These are phyloP conservation scores for Fagopyrum tataricum DNA, from an alignment of 148 eudicot genomes.

Conservation along the genomic window DNA sequence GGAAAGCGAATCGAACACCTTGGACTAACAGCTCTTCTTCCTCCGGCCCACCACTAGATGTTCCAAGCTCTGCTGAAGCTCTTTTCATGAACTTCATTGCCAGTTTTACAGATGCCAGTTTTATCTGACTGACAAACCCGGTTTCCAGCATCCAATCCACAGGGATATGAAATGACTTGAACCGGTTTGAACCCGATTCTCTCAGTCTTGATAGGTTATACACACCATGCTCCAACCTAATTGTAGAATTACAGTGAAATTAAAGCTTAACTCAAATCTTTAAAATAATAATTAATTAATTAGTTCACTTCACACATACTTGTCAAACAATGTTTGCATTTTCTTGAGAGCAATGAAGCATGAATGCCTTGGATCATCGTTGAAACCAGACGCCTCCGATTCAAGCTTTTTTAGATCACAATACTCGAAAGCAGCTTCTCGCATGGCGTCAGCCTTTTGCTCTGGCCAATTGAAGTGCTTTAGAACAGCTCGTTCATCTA, in stretches of 20 bases:
- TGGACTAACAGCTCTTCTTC: conserved; percentile 95
- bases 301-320: conserved; percentile 29
- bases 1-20: conserved; percentile 88
- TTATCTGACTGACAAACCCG: conserved; percentile 77
- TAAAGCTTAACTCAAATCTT: not conserved
- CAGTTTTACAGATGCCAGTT: conserved; percentile 87
- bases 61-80: conserved; percentile 85
- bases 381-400: conserved; percentile 58
- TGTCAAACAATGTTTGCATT: conserved; percentile 89
- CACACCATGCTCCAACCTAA: conserved; percentile 84
- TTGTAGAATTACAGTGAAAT: not conserved
- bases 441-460: conserved; percentile 83
- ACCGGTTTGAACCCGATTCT: conserved; percentile 72
- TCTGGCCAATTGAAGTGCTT: conserved; percentile 98
- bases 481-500: conserved; percentile 94
- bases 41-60: conserved; percentile 44
- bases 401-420: conserved; percentile 89
- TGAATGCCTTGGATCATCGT: conserved; percentile 61
- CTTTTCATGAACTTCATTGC: conserved; percentile 94
- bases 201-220: conserved; percentile 84
- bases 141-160: conserved; percentile 90
- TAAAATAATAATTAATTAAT: not conserved
- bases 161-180: conserved; percentile 70
- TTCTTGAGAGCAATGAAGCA: conserved; percentile 77
- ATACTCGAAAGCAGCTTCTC: conserved; percentile 98